Evolutionary conservation across 23 red algal species (phyloP), one percentile per base, ranked within the genome.

Genomic region (Gracilaria gracilis): DNA sequence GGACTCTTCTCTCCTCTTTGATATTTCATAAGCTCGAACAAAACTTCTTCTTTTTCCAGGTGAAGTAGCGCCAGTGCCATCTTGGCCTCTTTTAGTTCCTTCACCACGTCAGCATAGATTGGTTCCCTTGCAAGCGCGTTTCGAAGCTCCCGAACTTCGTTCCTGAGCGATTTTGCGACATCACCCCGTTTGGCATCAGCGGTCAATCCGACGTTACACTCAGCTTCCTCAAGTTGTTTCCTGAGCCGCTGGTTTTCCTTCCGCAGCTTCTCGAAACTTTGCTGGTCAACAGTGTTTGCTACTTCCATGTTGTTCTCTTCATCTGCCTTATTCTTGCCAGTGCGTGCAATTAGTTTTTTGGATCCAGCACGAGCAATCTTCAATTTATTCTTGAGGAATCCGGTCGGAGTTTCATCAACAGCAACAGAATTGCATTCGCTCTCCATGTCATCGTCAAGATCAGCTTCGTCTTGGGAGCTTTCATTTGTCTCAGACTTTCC

Each of bases 31-130:
- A 95, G 69, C 67, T 95, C 93, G 53, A 95, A 62, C 23, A 39
- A 21, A 25, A 84, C 54, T 77, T 95, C 59, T 78, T 95, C 93
- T 25, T 90, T 89, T 57, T 95, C 93, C 19, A 90, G 48, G 51
- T 95, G 75, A 36, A 90, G 51, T 27, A 95, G 27, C n/a, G 93
- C 93, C 36, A 95, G 49, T 2, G 85, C 93, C 84, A 95, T 90
- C 79, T 95, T 95, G 9, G 86, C 85, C 85, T 95, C 93, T 84
- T 95, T 95, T 29, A 95, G 70, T 54, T 95, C 85, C 23, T 80
- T 62, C 42, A 95, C 93, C 0, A 95, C 80, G 34, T 89, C 93
- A 23, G 69, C 76, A 23, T 85, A 95, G 20, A 85, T 85, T 36
- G 93, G 93, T 42, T 95, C 93, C 29, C 93, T 51, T 50, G 77